phyloP scores from a whole-genome alignment of 2,329 filamentous ascomycete species.

The Alternaria arbusti region DNA sequence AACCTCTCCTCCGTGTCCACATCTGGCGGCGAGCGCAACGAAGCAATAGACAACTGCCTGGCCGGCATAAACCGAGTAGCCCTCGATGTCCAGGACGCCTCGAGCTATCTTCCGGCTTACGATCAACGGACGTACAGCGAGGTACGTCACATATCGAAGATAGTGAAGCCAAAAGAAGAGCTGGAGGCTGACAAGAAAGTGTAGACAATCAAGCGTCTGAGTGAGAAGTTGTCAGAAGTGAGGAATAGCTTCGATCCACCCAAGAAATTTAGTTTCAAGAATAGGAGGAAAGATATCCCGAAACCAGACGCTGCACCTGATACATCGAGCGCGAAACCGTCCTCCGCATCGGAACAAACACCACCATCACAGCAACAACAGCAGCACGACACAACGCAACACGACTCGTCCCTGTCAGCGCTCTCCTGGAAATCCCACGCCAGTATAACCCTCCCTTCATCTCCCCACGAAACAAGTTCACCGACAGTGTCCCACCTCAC shows the following conservation, averaged over 20 bases:
- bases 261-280: constrained; percentile 84
- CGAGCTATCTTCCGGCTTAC: constrained; percentile 82
- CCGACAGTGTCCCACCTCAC: constrained; percentile 74
- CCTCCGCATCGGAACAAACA: constrained; percentile 12
- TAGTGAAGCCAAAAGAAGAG: constrained; percentile 74
- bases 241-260: constrained; percentile 71
- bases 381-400: constrained; percentile 18
- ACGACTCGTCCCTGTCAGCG: neutral
- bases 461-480: constrained; percentile 73
- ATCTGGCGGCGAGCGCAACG: constrained; percentile 75
- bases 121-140: constrained; percentile 87
- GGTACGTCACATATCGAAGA: constrained; percentile 76
- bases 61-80: constrained; percentile 81
- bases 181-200: constrained; percentile 52
- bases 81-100: constrained; percentile 82
- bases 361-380: constrained; percentile 46
- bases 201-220: constrained; percentile 79
- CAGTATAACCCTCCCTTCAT: constrained; percentile 78
- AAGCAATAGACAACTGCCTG: constrained; percentile 81
- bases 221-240: constrained; percentile 76
- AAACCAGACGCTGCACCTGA: neutral
- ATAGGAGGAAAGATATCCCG: constrained; percentile 58
- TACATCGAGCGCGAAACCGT: neutral
- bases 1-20: constrained; percentile 68
- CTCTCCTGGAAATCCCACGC: constrained; percentile 38